These are phyloP conservation scores for Dendrothele bispora DNA, from an alignment of 768 basidiomycete species.

Conservation along the genomic window DNA sequence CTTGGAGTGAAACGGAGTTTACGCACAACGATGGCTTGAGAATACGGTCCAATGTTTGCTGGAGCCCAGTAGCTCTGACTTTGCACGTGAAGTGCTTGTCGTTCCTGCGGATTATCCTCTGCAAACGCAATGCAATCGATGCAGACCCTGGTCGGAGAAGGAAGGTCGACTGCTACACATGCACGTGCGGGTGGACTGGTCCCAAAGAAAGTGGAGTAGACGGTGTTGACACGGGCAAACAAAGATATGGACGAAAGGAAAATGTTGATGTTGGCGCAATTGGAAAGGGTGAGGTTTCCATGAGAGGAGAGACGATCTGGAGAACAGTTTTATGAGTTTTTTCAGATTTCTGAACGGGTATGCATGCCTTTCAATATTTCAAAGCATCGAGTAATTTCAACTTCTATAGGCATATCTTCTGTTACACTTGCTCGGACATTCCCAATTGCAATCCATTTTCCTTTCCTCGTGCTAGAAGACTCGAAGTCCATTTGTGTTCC, in stretches of 20 bases:
- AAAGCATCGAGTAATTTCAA: constrained; percentile 76
- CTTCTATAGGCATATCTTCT: constrained; percentile 49
- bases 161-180: constrained; percentile 84
- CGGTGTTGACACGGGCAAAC: constrained; percentile 74
- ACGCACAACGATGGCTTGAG: constrained; percentile 80
- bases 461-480: constrained; percentile 30
- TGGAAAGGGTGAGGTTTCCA: constrained; percentile 50
- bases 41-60: constrained; percentile 98
- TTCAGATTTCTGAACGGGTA: neutral
- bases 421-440: constrained; percentile 44
- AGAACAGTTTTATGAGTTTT: constrained; percentile 2
- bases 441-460: constrained; percentile 69
- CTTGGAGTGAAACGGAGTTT: neutral
- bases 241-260: constrained; percentile 80
- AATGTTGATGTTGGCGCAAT: constrained; percentile 78
- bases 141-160: constrained; percentile 51
- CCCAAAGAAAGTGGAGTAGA: constrained; percentile 84
- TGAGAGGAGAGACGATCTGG: constrained; percentile 54
- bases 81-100: constrained; percentile 90
- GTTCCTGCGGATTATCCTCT: constrained; percentile 35
- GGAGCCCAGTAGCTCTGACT: constrained; percentile 98
- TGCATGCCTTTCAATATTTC: constrained; percentile 57
- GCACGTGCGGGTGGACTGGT: constrained; percentile 91
- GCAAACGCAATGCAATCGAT: constrained; percentile 84
- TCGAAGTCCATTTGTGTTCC: neutral